phyloP scores from a whole-genome alignment of 2,329 filamentous ascomycete species.

The Alternaria sp. region DNA sequence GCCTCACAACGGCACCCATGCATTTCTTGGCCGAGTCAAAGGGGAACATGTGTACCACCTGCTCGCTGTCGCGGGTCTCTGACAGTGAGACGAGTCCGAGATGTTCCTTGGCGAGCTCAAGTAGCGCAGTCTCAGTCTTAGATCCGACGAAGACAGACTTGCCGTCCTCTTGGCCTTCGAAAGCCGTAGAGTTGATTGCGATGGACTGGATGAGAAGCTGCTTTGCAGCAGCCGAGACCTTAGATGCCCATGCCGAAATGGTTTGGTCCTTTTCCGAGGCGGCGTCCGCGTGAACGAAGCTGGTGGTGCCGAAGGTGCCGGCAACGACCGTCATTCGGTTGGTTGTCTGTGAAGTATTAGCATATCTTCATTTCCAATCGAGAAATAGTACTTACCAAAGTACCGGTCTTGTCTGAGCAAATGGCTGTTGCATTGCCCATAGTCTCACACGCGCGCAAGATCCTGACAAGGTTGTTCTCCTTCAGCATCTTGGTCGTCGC shows the following conservation, averaged over 20 bases:
- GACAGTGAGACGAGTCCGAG: constrained; percentile 59
- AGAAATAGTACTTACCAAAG: constrained; percentile 15
- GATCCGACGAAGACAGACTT: constrained; percentile 61
- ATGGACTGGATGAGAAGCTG: constrained; percentile 38
- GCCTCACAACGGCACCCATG: constrained; percentile 62
- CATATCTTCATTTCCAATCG: rapidly evolving
- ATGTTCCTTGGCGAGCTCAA: constrained; percentile 58
- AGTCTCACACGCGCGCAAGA: constrained; percentile 43
- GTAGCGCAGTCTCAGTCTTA: constrained; percentile 63
- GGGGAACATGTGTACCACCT: constrained; percentile 59
- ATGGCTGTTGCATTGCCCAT: constrained; percentile 47
- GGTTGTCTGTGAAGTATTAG: constrained; percentile 30
- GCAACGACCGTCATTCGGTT: constrained; percentile 53
- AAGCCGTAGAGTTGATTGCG: constrained; percentile 60
- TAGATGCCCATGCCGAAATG: constrained; percentile 49
- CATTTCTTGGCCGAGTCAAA: constrained; percentile 64
- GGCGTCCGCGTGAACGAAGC: constrained; percentile 60
- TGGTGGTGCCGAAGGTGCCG: constrained; percentile 44
- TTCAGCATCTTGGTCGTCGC: constrained; percentile 46
- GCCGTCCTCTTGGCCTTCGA: constrained; percentile 53
- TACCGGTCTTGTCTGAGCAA: constrained; percentile 47
- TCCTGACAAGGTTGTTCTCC: constrained; percentile 44
- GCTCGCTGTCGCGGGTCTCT: constrained; percentile 55
- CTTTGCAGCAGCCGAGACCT: constrained; percentile 51
- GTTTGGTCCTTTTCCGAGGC: constrained; percentile 47